Evolutionary conservation across 2,329 filamentous ascomycete species (phyloP), one percentile per base, ranked within the genome.

Genomic region (Hymenoscyphus salicellus): DNA sequence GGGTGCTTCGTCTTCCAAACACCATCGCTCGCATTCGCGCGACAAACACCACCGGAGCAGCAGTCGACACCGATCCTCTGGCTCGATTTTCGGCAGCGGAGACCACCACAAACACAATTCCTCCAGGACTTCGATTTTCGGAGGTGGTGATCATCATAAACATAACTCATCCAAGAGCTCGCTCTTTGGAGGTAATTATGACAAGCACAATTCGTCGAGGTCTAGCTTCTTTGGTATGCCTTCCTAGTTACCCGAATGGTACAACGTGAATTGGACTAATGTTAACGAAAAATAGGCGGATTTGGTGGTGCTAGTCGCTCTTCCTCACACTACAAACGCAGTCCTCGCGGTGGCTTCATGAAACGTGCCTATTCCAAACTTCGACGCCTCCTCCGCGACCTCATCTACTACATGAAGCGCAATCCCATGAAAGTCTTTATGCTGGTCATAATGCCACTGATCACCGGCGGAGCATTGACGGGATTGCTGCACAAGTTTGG

Each of bases 391-490:
- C 80, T 97, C 64, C 89, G 90, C 73, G 89, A 96, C 75, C 86
- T 97, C 8, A 82, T 89, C 76, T 86, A 89, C 76, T 96, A 94
- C 79, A 90, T 91, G 72, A 89, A 91, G 75, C 84, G 87, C 43
- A 89, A 97, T 79, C 94, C 93, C 0, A 79, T 92, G 75, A 96
- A 96, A 79, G 91, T 96, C 58, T 91, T 97, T 80, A 83, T 91
- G 81, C 85, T 93, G 67, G 89, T 97, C 68, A 84, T 97, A 72
- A 87, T 97, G 84, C 94, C 94, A 10, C 83, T 98, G 64, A 81
- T 97, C 72, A 93, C 89, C 1, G 92, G 92, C 60, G 94, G 94
- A 36, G 89, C 91, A 32, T 79, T 97, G 70, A 88, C 88, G 8
- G 91, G 89, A 57, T 81, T 97, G 55, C 84, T 97, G 56, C 85